phyloP scores from a whole-genome alignment of 257 asterid genomes.

The Ligustrum vulgare region DNA sequence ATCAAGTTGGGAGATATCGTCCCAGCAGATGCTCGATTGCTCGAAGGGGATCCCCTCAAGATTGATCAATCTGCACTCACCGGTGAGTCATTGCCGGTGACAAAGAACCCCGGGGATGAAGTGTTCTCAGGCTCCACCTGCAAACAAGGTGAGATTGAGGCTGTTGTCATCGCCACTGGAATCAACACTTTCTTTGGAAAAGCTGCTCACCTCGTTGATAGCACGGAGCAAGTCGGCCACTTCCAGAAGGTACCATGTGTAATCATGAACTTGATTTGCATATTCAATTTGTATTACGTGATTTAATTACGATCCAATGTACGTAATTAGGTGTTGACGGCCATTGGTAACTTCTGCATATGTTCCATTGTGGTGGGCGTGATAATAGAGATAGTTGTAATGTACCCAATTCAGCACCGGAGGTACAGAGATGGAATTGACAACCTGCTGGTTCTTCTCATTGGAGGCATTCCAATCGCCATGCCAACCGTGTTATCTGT shows the following conservation, averaged over 20 bases:
- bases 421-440: constrained; percentile 58
- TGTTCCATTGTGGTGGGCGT: constrained; percentile 70
- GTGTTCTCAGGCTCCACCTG: constrained; percentile 60
- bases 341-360: constrained; percentile 85
- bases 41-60: constrained; percentile 73
- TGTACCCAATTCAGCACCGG: constrained; percentile 57
- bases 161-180: constrained; percentile 61
- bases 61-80: constrained; percentile 71
- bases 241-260: constrained; percentile 46
- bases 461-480: constrained; percentile 84
- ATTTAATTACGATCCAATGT: background rate
- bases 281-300: background rate
- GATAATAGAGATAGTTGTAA: constrained; percentile 59
- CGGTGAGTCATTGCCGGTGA: constrained; percentile 56
- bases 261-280: background rate
- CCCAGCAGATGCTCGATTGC: constrained; percentile 81
- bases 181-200: constrained; percentile 57
- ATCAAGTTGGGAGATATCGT: constrained; percentile 71
- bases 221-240: constrained; percentile 53
- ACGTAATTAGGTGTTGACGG: constrained; percentile 66
- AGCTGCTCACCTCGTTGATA: constrained; percentile 64
- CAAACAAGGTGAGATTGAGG: constrained; percentile 63
- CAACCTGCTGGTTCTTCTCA: constrained; percentile 65
- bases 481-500: constrained; percentile 84
- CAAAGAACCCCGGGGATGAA: constrained; percentile 48